Base-by-base conservation (phyloP, 768 basidiomycete genomes). In the Trametes cingulata region DNA sequence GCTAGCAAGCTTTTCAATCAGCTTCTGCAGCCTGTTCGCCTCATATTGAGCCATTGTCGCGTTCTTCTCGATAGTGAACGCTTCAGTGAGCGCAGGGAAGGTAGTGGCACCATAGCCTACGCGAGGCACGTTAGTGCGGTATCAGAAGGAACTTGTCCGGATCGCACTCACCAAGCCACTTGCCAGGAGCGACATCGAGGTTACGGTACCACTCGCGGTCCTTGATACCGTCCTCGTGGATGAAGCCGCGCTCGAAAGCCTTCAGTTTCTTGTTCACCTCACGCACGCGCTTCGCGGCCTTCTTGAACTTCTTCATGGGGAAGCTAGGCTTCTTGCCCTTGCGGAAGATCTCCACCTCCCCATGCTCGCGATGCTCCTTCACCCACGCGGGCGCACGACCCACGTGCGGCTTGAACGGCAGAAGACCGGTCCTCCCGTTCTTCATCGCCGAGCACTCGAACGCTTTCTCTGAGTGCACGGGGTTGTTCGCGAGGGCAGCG, bases 131-230 rank as follows among this genome's bases (percentile, higher is more conserved):
- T 40, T 20, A 58, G 46, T 46, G 33, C 56, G 4, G 50, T 7
- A 19, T n/a, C 27, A 27, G 12, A 20, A 13, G 3, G 25, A 50
- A 13, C 17, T 37, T 51, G 24, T 15, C 25, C 24, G 19, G 27
- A 51, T 33, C 29, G 35, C n/a, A 73, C 81, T 65, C 65, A 90
- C 89, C 88, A 40, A 88, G 84, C 85, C 88, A 88, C 72, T 91
- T 87, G 39, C 93, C 93, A 29, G 94, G 93, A 2, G 93, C 91
- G 42, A 93, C 90, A 48, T 82, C 93, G 15, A 93, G 80, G 73
- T 94, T 88, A 67, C 78, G 85, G 71, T 90, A 96, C 93, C 93
- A 95, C 70, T 91, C 88, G 33, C 90, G 80, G 54, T 87, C 85
- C 65, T 85, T 85, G 63, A 94, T 85, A 0, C 93, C 94, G 15